A percentile compares a stretch with the other conserved stretches of the same genome.
These are phyloP conservation scores for Chlamydomonas reinhardtii DNA, from an alignment of 163 green algal species.

Conservation along the genomic window DNA sequence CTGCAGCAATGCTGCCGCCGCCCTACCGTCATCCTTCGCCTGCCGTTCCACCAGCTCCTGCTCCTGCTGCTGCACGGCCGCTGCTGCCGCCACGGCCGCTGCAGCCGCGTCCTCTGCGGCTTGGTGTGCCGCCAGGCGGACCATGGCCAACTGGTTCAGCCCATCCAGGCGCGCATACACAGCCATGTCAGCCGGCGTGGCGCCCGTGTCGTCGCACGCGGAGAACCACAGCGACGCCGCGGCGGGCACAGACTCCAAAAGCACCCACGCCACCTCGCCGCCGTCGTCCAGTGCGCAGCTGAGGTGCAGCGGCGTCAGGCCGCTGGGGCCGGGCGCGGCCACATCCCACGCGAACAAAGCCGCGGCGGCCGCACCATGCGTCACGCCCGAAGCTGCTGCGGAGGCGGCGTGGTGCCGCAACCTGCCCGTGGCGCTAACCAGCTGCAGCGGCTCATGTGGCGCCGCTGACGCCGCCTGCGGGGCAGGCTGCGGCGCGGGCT, in stretches of 20 bases:
- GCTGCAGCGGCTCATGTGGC: background rate
- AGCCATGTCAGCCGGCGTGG: slow-evolving; percentile 31
- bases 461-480: background rate
- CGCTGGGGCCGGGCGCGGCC: slow-evolving; percentile 4
- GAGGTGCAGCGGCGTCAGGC: slow-evolving; percentile 32
- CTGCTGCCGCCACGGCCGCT: background rate
- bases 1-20: background rate
- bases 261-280: slow-evolving; percentile 2
- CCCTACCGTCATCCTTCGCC: background rate
- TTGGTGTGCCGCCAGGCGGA: background rate
- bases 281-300: slow-evolving; percentile 9
- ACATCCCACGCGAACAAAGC: slow-evolving; percentile 9
- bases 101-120: background rate
- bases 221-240: slow-evolving; percentile 26
- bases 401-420: background rate
- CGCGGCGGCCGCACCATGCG: background rate
- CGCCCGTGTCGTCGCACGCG: background rate
- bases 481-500: too few relatives aligned
- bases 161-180: background rate
- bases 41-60: background rate
- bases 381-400: background rate
- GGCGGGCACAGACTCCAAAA: background rate
- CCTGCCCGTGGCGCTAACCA: background rate
- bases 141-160: background rate
- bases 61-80: background rate